Base-by-base conservation (phyloP, 352 stramenopile species). In the Pythium myriotylum region DNA sequence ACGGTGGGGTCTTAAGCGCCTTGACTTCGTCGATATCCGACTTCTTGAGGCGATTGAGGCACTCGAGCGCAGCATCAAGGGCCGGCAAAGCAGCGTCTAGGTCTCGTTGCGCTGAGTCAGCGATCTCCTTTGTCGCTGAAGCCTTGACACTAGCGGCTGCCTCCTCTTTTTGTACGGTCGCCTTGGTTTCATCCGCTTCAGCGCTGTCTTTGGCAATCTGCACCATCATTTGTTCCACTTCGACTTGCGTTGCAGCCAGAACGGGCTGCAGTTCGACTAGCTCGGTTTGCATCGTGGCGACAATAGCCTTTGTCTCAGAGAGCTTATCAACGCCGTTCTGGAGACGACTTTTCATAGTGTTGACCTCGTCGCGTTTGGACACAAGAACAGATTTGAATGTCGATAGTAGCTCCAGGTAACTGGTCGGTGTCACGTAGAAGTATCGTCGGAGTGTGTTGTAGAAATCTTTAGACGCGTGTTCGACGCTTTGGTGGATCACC, bases 351-450 rank as follows among this genome's bases (percentile, higher is more conserved):
- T 80, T 86, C 85, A 92, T 94, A 32, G 79, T 93, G 33, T 92
- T 89, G 2, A 95, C 88, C 62, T 97, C 90, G 27, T 96, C 87
- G n/a, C 92, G 77, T 59, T 98, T 97, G 8, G 79, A 78, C 9
- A 88, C 81, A 0, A 98, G 72, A 20, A 97, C 88, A 0, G 79
- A 77, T 37, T 95, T 97, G 63, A 97, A 98, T 5, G 92, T 96
- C 23, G 88, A 94, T 2, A 98, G 67, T 26, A 98, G 57, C 60
- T 98, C 92, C 33, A 98, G 67, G 43, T 98, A 98, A 46, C 82
- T 96, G 3, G 93, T 98, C 13, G 93, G 93, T 13, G 93, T 98
- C 26, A 98, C 92, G 74, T 98, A 97, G 57, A 96, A 96, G 66
- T 96, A 94, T 7, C 93, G 67, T 19, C 89, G 74, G 27, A 97